Base-by-base conservation (phyloP, 1,284 basidiomycete genomes). In the Lentinula novae-zelandiae region DNA sequence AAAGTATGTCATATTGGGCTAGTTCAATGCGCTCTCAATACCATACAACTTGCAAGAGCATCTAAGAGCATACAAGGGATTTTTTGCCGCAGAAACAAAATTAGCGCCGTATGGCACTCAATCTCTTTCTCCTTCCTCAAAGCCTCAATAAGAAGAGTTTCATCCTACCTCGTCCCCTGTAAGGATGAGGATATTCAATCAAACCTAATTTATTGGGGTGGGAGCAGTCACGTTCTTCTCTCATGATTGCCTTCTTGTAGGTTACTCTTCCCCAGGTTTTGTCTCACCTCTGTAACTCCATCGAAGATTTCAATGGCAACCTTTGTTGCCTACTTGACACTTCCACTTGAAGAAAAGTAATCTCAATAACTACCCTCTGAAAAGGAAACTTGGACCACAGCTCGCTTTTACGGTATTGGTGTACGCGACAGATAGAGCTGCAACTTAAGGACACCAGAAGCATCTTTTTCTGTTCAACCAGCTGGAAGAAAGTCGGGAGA, bases 221-320 rank as follows among this genome's bases (percentile, higher is more conserved):
- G 48, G 48, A 50, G 8, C 22, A 22, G 27, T 34, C 33, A 51
- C 44, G 44, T 46, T 46, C 44, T 46, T 46, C n/a, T 17, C 15
- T 22, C n/a, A 46, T 17, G 4, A 42, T 15, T 9, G 42, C 27
- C 13, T 17, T 46, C 44, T 46, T n/a, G 15, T 22, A 46, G 3
- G 13, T 7, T 46, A n/a, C 10, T 39, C 27, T 51, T 51, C 49
- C 49, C 49, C 49, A 51, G 49, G 13, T 27, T 42, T 44, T 55
- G 53, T 55, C 53, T 55, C 42, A 55, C 53, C 44, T 9, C 17
- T n/a, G 15, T 40, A 31, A 55, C 40, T 55, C 53, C 53, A 27
- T 44, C 36, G 7, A 38, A 38, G 12, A 38, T 38, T 8, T 38
- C 36, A 55, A 55, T 55, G 53, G 39, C 53, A 20, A 40, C 36